Percentiles rank a stretch among this genome's conserved stretches.
These are phyloP conservation scores for Cucumis variabilis DNA, from an alignment of 331 rosid species.

Conservation along the genomic window DNA sequence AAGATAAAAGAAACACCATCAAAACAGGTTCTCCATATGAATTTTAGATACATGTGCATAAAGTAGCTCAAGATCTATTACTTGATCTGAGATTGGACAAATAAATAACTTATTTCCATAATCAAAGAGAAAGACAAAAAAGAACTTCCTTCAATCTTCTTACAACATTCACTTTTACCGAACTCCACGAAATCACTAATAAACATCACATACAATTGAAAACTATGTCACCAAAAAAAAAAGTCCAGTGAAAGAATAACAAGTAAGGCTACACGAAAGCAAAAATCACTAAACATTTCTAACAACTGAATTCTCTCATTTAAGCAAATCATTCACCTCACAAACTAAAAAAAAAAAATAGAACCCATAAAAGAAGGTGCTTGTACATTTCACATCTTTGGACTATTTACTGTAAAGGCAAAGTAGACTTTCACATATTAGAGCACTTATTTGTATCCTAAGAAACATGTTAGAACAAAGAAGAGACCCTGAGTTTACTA, in stretches of 20 bases:
- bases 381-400: too few relatives aligned
- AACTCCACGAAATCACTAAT: conserved; percentile 35
- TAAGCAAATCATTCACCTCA: conserved; percentile 10
- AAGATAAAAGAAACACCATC: conserved; percentile 2
- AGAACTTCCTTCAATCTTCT: conserved; percentile 13
- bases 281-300: background rate
- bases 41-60: conserved; percentile 28
- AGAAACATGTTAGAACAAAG: too few relatives aligned
- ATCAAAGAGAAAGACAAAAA: conserved; percentile 57
- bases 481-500: too few relatives aligned
- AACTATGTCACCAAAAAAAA: background rate
- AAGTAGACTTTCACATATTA: too few relatives aligned
- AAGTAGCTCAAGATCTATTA: conserved; percentile 38
- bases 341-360: conserved; percentile 35
- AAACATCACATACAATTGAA: background rate
- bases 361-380: too few relatives aligned
- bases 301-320: conserved; percentile 9
- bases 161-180: conserved; percentile 18
- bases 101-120: conserved; percentile 86
- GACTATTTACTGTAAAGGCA: too few relatives aligned
- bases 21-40: conserved; percentile 24
- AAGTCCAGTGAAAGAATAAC: background rate
- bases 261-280: background rate
- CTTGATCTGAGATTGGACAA: conserved; percentile 84
- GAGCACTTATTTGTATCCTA: too few relatives aligned